Conservation (phyloP, 495 filamentous ascomycete species). For the Achaetomiella virescens region DNA sequence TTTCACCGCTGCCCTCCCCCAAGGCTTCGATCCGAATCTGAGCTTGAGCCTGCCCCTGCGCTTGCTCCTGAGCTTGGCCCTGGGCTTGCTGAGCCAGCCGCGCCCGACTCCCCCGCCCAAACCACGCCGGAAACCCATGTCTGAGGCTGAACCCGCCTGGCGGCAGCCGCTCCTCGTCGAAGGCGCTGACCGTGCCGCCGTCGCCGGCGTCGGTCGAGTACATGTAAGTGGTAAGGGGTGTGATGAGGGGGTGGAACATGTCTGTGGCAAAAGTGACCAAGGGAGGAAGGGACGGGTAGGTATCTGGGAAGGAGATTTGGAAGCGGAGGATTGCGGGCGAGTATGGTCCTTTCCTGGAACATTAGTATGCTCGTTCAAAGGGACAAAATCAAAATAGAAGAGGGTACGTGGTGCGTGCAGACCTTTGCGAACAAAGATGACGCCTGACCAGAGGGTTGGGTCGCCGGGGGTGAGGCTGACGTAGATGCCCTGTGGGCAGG, state of each 20-base stretch:
- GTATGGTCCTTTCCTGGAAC: constrained; percentile 64
- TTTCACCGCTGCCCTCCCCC: constrained; percentile 14
- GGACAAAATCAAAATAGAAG: not conserved
- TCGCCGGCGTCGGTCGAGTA: constrained; percentile 69
- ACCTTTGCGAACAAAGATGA: constrained; percentile 87
- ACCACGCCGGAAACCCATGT: constrained; percentile 89
- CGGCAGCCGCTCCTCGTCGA: constrained; percentile 72
- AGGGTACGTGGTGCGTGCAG: constrained; percentile 10
- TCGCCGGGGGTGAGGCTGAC: constrained; percentile 77
- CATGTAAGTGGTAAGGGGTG: constrained; percentile 83
- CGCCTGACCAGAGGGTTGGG: constrained; percentile 76
- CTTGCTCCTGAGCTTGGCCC: not conserved
- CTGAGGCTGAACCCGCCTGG: constrained; percentile 82
- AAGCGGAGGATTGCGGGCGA: constrained; percentile 82
- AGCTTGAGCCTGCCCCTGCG: not conserved
- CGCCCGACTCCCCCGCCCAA: constrained; percentile 43
- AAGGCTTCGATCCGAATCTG: constrained; percentile 6
- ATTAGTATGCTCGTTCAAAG: no score
- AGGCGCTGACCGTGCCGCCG: constrained; percentile 68
- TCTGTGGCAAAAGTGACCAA: constrained; percentile 82
- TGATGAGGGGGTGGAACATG: constrained; percentile 89
- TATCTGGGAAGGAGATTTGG: constrained; percentile 75
- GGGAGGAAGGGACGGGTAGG: constrained; percentile 74
- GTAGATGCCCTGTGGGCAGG: constrained; percentile 78
- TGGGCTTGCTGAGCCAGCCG: constrained; percentile 14